A percentile compares a stretch with the other conserved stretches of the same genome.
phyloP scores from a whole-genome alignment of 2,329 filamentous ascomycete genomes.

The Calonectria pseudoreteaudii region DNA sequence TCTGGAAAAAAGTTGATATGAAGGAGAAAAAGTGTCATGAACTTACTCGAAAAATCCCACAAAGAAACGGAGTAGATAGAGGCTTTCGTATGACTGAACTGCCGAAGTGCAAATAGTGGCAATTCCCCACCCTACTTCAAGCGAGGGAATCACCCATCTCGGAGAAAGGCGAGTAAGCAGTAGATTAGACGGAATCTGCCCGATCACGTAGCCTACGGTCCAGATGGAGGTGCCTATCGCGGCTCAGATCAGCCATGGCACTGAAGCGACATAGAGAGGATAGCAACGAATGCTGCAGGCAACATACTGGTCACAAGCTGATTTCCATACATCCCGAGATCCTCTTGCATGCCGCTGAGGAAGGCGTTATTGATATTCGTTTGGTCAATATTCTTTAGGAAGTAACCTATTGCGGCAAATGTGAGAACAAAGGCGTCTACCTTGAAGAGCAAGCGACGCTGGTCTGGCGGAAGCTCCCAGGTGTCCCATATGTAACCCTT shows the following conservation, averaged over 20 bases:
- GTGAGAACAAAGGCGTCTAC: conserved; percentile 50
- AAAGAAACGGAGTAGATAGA: conserved; percentile 30
- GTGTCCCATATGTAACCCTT: conserved; percentile 53
- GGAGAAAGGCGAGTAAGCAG: conserved; percentile 30
- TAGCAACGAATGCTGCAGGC: too few species aligned
- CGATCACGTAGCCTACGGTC: conserved; percentile 32
- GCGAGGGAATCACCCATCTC: conserved; percentile 32
- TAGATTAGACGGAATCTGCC: conserved; percentile 30
- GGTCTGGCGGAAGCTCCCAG: conserved; percentile 47
- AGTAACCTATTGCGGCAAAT: conserved; percentile 48
- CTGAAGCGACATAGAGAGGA: background rate
- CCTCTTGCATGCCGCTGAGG: conserved; percentile 38
- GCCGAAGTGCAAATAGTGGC: conserved; percentile 29
- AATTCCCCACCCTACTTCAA: conserved; percentile 32
- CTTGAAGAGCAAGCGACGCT: conserved; percentile 49
- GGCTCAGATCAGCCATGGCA: background rate
- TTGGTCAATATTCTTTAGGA: conserved; percentile 53
- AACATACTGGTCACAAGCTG: conserved; percentile 38
- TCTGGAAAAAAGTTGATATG: background rate
- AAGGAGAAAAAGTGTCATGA: background rate
- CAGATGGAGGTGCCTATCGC: conserved; percentile 29
- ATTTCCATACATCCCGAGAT: conserved; percentile 34
- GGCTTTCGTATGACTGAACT: conserved; percentile 22
- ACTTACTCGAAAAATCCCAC: conserved; percentile 35
- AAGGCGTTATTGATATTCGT: conserved; percentile 55